phyloP scores from a whole-genome alignment of 306 rosid genomes.

The Castanospermum australe region DNA sequence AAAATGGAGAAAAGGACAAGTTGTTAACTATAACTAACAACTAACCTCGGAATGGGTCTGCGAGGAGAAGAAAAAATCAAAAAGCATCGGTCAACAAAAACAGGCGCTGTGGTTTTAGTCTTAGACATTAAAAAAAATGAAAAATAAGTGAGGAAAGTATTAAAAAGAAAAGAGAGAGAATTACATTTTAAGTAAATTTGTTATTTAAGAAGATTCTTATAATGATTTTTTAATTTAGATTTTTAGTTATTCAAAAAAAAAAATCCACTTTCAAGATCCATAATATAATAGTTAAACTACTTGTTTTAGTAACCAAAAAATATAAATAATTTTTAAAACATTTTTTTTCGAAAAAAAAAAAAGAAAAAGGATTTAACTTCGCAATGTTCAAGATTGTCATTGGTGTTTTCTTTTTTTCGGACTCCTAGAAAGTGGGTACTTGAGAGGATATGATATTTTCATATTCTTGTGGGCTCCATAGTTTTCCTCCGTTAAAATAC shows the following conservation, averaged over 20 bases:
- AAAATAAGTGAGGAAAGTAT: neutral
- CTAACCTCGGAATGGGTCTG: slow-evolving; percentile 7
- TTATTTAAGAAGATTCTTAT: neutral
- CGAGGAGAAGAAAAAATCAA: neutral
- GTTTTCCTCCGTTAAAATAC: no score
- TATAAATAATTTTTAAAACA: neutral
- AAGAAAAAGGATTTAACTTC: neutral
- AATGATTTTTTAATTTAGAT: neutral
- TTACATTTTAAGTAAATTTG: neutral
- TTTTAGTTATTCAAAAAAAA: neutral
- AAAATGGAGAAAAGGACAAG: neutral
- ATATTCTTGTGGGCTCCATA: slow-evolving; percentile 26
- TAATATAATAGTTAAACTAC: neutral
- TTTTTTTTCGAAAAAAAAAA: neutral
- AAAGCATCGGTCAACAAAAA: slow-evolving; percentile 46
- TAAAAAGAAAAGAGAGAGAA: no score
- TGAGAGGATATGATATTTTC: slow-evolving; percentile 27
- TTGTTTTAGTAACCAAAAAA: neutral
- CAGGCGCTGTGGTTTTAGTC: slow-evolving; percentile 32
- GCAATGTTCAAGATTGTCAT: neutral
- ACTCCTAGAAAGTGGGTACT: neutral
- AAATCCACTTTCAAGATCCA: neutral
- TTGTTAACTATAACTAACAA: slow-evolving; percentile 31
- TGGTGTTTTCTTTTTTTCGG: neutral
- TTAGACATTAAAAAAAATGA: neutral